These are phyloP conservation scores for Hypoxylon sp. DNA, from an alignment of 2,329 filamentous ascomycete species.

Conservation along the genomic window DNA sequence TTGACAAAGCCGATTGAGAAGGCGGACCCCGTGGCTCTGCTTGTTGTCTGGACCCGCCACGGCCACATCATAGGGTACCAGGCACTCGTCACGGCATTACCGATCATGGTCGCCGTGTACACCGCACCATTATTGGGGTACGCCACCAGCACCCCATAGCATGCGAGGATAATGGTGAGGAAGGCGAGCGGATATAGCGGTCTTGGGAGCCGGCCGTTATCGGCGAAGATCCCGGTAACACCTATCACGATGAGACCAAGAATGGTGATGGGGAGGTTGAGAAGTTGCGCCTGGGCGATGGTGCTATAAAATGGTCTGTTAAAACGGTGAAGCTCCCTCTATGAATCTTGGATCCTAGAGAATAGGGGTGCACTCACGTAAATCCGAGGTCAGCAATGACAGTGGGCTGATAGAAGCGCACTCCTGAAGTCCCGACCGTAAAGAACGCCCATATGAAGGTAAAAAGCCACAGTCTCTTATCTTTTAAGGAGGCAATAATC, in stretches of 20 bases:
- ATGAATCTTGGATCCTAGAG: neutral
- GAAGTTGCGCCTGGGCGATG: conserved; percentile 62
- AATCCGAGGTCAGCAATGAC: conserved; percentile 58
- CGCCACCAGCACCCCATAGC: conserved; percentile 60
- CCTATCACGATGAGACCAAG: conserved; percentile 59
- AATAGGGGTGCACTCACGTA: conserved; percentile 51
- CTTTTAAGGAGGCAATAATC: conserved; percentile 56
- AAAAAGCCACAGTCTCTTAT: conserved; percentile 60
- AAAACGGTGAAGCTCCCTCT: neutral
- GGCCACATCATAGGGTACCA: conserved; percentile 67
- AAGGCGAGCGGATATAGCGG: conserved; percentile 61
- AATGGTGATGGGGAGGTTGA: conserved; percentile 63
- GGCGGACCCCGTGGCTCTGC: conserved; percentile 61
- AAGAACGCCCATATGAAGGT: conserved; percentile 61
- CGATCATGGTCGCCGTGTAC: conserved; percentile 62
- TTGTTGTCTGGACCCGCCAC: conserved; percentile 64
- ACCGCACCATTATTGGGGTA: conserved; percentile 62
- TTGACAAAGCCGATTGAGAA: conserved; percentile 66
- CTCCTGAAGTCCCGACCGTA: conserved; percentile 60
- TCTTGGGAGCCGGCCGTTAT: conserved; percentile 58
- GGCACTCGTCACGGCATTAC: conserved; percentile 57
- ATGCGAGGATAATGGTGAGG: conserved; percentile 58
- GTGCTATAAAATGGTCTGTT: conserved; percentile 48
- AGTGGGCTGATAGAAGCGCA: conserved; percentile 59
- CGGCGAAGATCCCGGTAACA: conserved; percentile 58